Percentiles rank a stretch among this genome's conserved stretches.
Evolutionary conservation across 352 stramenopile genomes (phyloP).

Genomic region (Plasmopara halstedii): DNA sequence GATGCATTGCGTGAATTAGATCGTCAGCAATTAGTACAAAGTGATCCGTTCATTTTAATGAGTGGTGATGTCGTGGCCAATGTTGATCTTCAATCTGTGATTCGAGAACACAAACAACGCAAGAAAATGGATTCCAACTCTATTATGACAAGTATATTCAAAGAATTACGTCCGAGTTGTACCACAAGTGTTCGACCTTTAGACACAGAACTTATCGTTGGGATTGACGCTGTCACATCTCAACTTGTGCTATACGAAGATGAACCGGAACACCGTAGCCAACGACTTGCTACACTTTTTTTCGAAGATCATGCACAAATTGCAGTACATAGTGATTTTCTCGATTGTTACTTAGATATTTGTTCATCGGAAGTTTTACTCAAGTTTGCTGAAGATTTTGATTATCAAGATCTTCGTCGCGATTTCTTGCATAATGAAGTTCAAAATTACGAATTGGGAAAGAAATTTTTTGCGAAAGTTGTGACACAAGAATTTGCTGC

Average conservation of each 20-base stretch:
- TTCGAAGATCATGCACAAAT: constrained; percentile 84
- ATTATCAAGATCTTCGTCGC: constrained; percentile 93
- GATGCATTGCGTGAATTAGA: constrained; percentile 96
- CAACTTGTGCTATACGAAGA: constrained; percentile 85
- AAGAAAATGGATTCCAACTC: constrained; percentile 87
- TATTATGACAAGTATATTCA: constrained; percentile 96
- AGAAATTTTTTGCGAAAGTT: constrained; percentile 94
- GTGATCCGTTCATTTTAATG: constrained; percentile 97
- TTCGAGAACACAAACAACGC: constrained; percentile 67
- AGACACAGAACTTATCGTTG: constrained; percentile 73
- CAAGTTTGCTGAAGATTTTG: constrained; percentile 97
- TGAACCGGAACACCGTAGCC: constrained; percentile 40
- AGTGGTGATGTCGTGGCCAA: constrained; percentile 96
- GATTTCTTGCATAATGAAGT: constrained; percentile 97
- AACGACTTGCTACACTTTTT: constrained; percentile 59
- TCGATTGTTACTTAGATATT: constrained; percentile 97
- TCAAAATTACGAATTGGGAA: constrained; percentile 96
- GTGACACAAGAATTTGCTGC: constrained; percentile 90
- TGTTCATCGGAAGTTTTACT: constrained; percentile 97
- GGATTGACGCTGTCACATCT: constrained; percentile 60
- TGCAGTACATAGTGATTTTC: constrained; percentile 87
- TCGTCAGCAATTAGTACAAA: constrained; percentile 89
- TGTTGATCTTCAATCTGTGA: constrained; percentile 81
- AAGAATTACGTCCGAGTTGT: constrained; percentile 68
- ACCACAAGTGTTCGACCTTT: constrained; percentile 59